phyloP scores from a whole-genome alignment of 73 alveolate genomes.

The Effrenium voratum region DNA sequence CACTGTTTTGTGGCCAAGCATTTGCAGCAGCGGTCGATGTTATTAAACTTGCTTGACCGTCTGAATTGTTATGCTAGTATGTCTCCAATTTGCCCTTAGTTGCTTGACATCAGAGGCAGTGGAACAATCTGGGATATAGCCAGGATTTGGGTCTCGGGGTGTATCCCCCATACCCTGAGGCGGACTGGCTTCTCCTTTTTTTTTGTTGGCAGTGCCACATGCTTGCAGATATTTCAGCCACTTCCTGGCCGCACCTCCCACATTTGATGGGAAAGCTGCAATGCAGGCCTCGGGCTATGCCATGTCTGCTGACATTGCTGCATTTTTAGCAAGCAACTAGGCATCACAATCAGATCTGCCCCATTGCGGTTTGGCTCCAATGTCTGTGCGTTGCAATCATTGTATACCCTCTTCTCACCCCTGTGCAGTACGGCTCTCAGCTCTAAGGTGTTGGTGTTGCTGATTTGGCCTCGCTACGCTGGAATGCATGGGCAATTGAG shows the following conservation, averaged over 20 bases:
- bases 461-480: background rate
- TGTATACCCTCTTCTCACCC: background rate
- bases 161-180: slow-evolving; percentile 90
- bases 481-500: slow-evolving; percentile 93
- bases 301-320: slow-evolving; percentile 74
- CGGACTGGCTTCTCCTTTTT: too few relatives aligned
- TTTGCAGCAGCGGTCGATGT: too few relatives aligned
- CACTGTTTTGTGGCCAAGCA: too few relatives aligned
- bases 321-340: slow-evolving; percentile 38
- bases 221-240: too few relatives aligned
- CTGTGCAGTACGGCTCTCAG: background rate
- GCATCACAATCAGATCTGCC: background rate
- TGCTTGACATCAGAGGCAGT: slow-evolving; percentile 44
- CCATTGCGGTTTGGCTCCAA: background rate
- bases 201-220: too few relatives aligned
- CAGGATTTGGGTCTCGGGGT: slow-evolving; percentile 68
- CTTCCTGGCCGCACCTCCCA: too few relatives aligned
- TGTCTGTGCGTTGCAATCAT: background rate
- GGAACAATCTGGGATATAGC: slow-evolving; percentile 60
- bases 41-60: too few relatives aligned
- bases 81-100: too few relatives aligned
- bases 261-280: too few relatives aligned
- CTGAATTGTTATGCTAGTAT: too few relatives aligned
- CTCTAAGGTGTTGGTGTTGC: slow-evolving; percentile 3
- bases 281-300: slow-evolving; percentile 81